phyloP scores from a whole-genome alignment of 495 filamentous ascomycete species.

The Echria macrotheca region DNA sequence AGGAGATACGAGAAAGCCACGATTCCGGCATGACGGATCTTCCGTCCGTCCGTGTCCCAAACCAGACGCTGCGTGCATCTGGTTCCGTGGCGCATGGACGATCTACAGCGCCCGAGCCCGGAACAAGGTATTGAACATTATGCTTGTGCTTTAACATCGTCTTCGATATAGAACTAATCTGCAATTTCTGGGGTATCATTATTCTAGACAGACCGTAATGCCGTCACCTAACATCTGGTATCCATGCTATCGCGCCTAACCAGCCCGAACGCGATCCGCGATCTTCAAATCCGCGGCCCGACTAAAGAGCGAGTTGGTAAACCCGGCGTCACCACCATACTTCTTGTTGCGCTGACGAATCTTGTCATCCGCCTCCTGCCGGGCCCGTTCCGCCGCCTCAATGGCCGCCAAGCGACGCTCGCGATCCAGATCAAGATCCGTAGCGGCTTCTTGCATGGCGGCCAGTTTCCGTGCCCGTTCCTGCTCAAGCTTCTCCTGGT shows the following conservation, averaged over 20 bases:
- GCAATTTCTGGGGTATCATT: too few relatives aligned
- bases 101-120: too few relatives aligned
- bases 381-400: conserved; percentile 56
- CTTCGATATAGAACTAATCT: too few relatives aligned
- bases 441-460: conserved; percentile 84
- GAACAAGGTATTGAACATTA: too few relatives aligned
- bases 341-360: conserved; percentile 52
- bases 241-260: too few relatives aligned
- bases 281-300: conserved; percentile 54
- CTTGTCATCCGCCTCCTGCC: conserved; percentile 58
- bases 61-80: too few relatives aligned
- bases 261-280: conserved; percentile 26
- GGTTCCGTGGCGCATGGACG: too few relatives aligned
- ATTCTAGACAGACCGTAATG: not conserved
- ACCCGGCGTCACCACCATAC: conserved; percentile 57
- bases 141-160: too few relatives aligned
- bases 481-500: conserved; percentile 25
- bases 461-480: conserved; percentile 67
- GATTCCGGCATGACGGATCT: too few relatives aligned
- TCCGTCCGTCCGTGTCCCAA: too few relatives aligned
- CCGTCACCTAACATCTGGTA: too few relatives aligned
- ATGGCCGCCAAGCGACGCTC: conserved; percentile 64
- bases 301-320: conserved; percentile 53
- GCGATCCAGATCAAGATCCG: conserved; percentile 68
- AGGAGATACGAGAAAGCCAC: too few relatives aligned